Base-by-base conservation (phyloP, 2,329 filamentous ascomycete species). In the Xylaria sp. region DNA sequence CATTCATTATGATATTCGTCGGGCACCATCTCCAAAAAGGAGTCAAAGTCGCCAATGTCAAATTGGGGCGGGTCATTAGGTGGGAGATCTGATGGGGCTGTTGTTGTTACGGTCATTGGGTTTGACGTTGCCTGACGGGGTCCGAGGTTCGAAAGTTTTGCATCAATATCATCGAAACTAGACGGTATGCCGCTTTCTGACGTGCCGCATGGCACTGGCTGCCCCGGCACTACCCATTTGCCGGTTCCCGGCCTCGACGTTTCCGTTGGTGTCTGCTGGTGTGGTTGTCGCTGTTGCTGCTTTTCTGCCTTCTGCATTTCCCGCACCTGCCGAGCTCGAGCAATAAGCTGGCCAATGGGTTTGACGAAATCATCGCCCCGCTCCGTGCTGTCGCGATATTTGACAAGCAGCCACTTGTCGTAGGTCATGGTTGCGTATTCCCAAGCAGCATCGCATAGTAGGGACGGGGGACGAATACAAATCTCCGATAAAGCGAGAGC, bases 401-500 rank as follows among this genome's bases (percentile, higher is more conserved):
- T 71, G 12, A 69, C 39, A 18, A 37, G 15, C 18, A 71, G 44
- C 71, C 71, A 73, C 37, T 37, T 65, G n/a, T 69, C 64, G 34
- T 73, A 67, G 39, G 69, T 31, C 7, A 51, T 37, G 4, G 51
- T 66, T 7, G 66, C 64, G 37, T 59, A 67, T 44, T 63, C 59
- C 71, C 71, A 73, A 25, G 66, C 69, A 8, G 54, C 57, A 41
- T 71, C 71, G 23, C 71, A 73, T 59, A 63, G 57, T 7, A 62
- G 61, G 50, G 66, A 73, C 9, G 71, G 71, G 8, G 71, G 71
- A 8, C 71, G 69, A 13, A 67, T 63, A 56, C 71, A 73, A 31
- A 73, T 68, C 58, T 73, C 71, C 25, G 64, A 71, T 10, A 71
- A 25, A 28, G 67, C 62, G 44, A 73, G 55, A 31, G 69, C 71